A percentile compares a stretch with the other conserved stretches of the same genome.
Conservation (phyloP, 371 early-diverging fungal species). For the Scutellospora calospora region DNA sequence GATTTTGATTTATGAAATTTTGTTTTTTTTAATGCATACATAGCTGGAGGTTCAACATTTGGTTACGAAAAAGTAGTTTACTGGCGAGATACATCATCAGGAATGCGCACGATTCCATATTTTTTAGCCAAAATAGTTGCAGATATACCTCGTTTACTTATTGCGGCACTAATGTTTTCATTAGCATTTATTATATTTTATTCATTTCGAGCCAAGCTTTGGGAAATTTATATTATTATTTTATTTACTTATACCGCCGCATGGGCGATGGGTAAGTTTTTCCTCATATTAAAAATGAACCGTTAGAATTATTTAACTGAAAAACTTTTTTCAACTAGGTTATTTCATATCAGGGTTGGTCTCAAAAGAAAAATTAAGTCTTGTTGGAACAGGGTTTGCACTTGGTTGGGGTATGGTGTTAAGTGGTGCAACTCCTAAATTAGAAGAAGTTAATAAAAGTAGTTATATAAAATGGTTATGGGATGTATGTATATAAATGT, state of each 20-base stretch:
- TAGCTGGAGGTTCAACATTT: constrained; percentile 55
- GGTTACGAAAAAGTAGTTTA: constrained; percentile 62
- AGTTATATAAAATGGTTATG: constrained; percentile 49
- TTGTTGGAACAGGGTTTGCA: constrained; percentile 58
- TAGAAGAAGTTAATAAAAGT: constrained; percentile 50
- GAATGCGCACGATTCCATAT: constrained; percentile 58
- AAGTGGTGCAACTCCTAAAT: constrained; percentile 57
- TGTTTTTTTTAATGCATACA: neutral
- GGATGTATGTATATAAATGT: constrained; percentile 43
- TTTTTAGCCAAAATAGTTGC: constrained; percentile 62
- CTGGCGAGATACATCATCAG: constrained; percentile 62
- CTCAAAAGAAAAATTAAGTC: constrained; percentile 47
- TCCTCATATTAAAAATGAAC: too few species aligned
- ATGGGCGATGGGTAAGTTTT: constrained; percentile 54
- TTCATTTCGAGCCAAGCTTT: constrained; percentile 40
- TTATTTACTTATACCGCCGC: constrained; percentile 47
- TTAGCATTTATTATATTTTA: constrained; percentile 58
- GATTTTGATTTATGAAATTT: neutral
- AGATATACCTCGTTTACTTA: constrained; percentile 60
- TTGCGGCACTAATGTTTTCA: constrained; percentile 61
- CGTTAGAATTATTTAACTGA: neutral
- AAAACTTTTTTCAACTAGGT: constrained; percentile 49
- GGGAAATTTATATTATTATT: constrained; percentile 45
- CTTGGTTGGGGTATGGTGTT: constrained; percentile 60
- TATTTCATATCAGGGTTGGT: constrained; percentile 58